Base-by-base conservation (phyloP, 495 filamentous ascomycete species). In the Rhizodiscina lignyota region DNA sequence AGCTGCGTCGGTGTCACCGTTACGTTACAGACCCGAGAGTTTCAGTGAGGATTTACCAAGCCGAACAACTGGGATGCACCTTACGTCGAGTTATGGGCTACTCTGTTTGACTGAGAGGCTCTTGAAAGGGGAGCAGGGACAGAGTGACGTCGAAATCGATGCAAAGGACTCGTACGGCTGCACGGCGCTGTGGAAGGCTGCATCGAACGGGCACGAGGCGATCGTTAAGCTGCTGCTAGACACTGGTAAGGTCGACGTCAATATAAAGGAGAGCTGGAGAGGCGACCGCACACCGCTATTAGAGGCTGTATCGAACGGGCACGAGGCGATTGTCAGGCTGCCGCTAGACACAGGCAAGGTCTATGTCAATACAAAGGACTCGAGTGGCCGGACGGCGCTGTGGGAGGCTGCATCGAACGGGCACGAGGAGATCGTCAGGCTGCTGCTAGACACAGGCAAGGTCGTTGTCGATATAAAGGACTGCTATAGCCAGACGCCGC, bases 131-230 rank as follows among this genome's bases (percentile, higher is more conserved):
- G 4, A 33, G 18, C 22, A 19, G 16, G 2, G 16, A 16, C 32
- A 40, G 18, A 18, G 6, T 1, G 27, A 42, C 11, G 42, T 45
- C 32, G 38, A 53, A n/a, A 24, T 47, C 15, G 36, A 47, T 31
- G 37, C 38, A 23, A 40, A 39, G 23, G 44, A 57, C 41, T 37
- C 30, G 6, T 32, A 26, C 6, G 42, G 40, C 18, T 38, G 38
- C 32, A 39, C 47, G 11, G 41, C 56, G 4, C 41, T 57, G 23
- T 44, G 18, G 8, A 43, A 17, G 34, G 54, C 48, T 5, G 34
- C 34, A 35, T 17, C 34, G 23, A 37, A 29, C 11, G 21, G 35
- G 23, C 22, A 37, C 22, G 35, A 37, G 21, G 35, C 20, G 8
- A 29, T 37, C 17, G 35, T 37, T 13, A 26, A 18, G 35, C 35